Evolutionary conservation across 1,139 yeast species (phyloP), one percentile per base, ranked within the genome.

Genomic region (Debaryomycetaceae sp.): DNA sequence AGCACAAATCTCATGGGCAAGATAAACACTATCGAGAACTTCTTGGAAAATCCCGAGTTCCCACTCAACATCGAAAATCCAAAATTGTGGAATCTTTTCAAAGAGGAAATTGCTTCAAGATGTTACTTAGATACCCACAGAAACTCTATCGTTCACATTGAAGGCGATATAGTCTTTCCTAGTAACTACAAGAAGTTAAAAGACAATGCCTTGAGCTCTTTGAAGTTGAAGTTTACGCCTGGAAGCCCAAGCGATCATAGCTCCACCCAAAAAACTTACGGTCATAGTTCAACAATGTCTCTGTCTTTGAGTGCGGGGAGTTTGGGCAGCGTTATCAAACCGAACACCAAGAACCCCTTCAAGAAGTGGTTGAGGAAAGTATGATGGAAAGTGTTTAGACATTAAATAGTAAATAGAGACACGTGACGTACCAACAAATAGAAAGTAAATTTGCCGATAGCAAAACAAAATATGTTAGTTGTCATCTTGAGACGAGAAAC

Each of bases 11-110:
- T 78, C 11, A 55, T 67, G 47, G 58, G 56, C 31, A 66, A 63
- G 41, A 62, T 75, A 17, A 55, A 52, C 17, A 65, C 61, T 16
- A 44, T 72, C 32, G 74, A 73, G 37, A 47, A 46, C 3, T 55
- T 53, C 34, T 58, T 78, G 38, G 65, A 64, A 38, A 52, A 58
- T 26, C 58, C 67, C 33, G 82, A 78, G 49, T 56, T 51, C 30
- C 78, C 80, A 9, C 49, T 53, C 6, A 63, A 63, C 40, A 70
- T 63, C 42, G 58, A 58, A 35, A 64, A 63, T 35, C 52, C 45
- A 15, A 33, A 22, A 2, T 48, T 58, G 44, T 72, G 76, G 76
- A 64, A 57, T 11, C 42, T 56, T 4, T 72, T 70, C 43, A 56
- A 61, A 6, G 52, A 59, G 35, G 63, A 66, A 17, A 51, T 70